These are phyloP conservation scores for Rhodosporidiobolus odoratus DNA, from an alignment of 768 basidiomycete genomes.

Conservation along the genomic window DNA sequence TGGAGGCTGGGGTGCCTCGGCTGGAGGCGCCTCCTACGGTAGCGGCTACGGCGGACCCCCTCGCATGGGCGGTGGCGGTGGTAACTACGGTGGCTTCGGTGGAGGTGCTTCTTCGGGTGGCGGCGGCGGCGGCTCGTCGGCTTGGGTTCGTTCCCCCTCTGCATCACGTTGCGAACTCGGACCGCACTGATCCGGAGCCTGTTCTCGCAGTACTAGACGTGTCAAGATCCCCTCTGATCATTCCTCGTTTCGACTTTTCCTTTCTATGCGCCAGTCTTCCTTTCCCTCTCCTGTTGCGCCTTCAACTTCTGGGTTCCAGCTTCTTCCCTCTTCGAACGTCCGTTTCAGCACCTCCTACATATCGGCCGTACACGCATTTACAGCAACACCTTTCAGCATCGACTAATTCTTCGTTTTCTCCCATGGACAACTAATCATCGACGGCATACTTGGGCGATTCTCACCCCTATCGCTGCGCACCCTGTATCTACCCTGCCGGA, in stretches of 20 bases:
- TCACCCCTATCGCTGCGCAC: no score
- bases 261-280: not conserved
- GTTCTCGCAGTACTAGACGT: conserved; percentile 10
- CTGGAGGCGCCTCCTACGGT: conserved; percentile 2
- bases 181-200: not conserved
- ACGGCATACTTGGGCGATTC: no score
- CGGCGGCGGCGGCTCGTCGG: conserved; percentile 25
- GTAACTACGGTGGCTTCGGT: conserved; percentile 12
- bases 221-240: not conserved
- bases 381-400: not conserved
- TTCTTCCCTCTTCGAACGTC: not conserved
- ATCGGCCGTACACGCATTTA: not conserved
- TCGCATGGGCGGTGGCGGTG: conserved; percentile 20
- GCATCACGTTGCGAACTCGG: not conserved
- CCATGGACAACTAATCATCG: no score
- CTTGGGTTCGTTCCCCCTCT: conserved; percentile 17
- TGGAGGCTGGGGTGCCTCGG: not conserved
- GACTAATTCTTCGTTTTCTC: no score
- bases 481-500: no score
- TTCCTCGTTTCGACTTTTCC: not conserved
- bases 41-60: conserved; percentile 25
- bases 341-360: not conserved
- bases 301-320: not conserved
- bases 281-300: not conserved
- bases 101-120: conserved; percentile 21